Evolutionary conservation across 1,284 basidiomycete species (phyloP).

Genomic region (Singerocomus rubriflavus): DNA sequence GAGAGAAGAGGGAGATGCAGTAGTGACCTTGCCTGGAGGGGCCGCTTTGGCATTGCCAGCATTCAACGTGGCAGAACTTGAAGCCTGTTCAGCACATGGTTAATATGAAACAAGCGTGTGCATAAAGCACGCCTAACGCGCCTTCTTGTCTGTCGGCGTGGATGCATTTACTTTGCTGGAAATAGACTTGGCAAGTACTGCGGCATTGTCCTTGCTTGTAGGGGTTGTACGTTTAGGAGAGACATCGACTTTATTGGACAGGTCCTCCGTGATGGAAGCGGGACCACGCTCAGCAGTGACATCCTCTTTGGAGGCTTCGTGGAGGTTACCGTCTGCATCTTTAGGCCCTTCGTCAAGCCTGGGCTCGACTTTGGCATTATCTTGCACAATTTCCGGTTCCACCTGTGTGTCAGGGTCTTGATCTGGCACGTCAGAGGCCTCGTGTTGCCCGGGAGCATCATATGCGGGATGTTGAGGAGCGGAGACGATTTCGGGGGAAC

Average conservation of each 20-base stretch:
- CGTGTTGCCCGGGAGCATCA: constrained; percentile 48
- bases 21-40: constrained; percentile 41
- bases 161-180: constrained; percentile 36
- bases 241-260: constrained; percentile 21
- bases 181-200: constrained; percentile 21
- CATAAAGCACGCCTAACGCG: constrained; percentile 34
- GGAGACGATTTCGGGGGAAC: constrained; percentile 23
- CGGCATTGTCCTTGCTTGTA: constrained; percentile 39
- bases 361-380: constrained; percentile 19
- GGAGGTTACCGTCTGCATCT: constrained; percentile 9
- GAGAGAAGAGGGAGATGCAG: constrained; percentile 34
- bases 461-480: constrained; percentile 23
- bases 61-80: constrained; percentile 67
- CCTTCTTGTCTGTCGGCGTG: constrained; percentile 64
- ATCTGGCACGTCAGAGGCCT: constrained; percentile 43
- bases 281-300: constrained; percentile 14
- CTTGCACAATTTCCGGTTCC: constrained; percentile 26
- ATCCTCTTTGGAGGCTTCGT: constrained; percentile 13
- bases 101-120: constrained; percentile 27
- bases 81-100: constrained; percentile 45
- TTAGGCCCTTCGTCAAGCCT: constrained; percentile 17
- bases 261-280: constrained; percentile 16
- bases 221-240: constrained; percentile 32
- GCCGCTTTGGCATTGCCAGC: constrained; percentile 52
- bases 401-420: constrained; percentile 28